Evolutionary conservation across 495 filamentous ascomycete species (phyloP), one percentile per base, ranked within the genome.

Genomic region (Lasiosphaeria hispida): DNA sequence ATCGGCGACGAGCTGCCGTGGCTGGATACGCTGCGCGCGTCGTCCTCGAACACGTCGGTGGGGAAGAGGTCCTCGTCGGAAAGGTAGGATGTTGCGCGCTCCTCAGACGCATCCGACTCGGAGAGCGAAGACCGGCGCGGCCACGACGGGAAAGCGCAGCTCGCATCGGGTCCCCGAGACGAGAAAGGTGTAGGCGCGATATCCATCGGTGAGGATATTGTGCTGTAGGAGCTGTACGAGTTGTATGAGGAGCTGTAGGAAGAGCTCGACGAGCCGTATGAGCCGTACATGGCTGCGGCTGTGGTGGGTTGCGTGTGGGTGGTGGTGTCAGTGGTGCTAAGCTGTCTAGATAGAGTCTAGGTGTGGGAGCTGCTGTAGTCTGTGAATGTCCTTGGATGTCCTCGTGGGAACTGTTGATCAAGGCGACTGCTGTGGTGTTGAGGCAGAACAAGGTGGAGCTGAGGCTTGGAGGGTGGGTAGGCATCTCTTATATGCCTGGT

Each of bases 71-170:
- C 77, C 67, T 80, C 77, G 66, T 80, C 77, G 11, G 76, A 76
- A 37, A 80, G 71, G 65, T 76, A 80, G 7, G 76, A 78, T 1
- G 74, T 68, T 14, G 74, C 74, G 47, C 77, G 73, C 63, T 72
- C 66, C 40, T 77, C 70, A 41, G 62, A 58, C n/a, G 59, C 43
- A 38, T 68, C 70, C 9, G 66, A 64, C 55, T 75, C 75, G 59
- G 63, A 71, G 48, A 80, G 70, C 9, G 75, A 76, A 3, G 71
- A 69, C 14, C 77, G 67, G 43, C 73, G 69, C 10, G 77, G 77
- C 77, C 77, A 80, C 43, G 77, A 80, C n/a, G 77, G 77, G 61
- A 75, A 80, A 15, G 77, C 77, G 70, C 76, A 79, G 52, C 61
- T 68, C 8, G 72, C 61, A 56, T 74, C 74, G 63, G 75, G 68